A percentile compares a stretch with the other conserved stretches of the same genome.
Conservation (phyloP, 805 yeast species). For the Candida michaelii region DNA sequence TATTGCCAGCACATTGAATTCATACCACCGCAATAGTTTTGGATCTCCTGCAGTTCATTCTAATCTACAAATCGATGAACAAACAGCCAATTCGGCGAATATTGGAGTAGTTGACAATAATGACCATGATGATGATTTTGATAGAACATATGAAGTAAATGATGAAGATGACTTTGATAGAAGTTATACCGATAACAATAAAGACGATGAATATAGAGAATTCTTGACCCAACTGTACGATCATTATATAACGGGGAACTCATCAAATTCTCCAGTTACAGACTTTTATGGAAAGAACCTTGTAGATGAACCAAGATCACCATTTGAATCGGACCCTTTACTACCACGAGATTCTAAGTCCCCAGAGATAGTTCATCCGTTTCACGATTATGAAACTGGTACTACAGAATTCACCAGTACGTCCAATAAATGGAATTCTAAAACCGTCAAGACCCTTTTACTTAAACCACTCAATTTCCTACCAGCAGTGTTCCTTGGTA, state of each 20-base stretch:
- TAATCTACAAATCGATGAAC: constrained; percentile 52
- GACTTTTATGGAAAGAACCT: no score
- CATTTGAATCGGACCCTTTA: constrained; percentile 3
- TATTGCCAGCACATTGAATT: constrained; percentile 17
- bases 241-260: background rate
- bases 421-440: background rate
- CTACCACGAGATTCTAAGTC: background rate
- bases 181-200: background rate
- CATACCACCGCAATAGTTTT: constrained; percentile 27
- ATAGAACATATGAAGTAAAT: background rate
- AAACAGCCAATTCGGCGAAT: constrained; percentile 55
- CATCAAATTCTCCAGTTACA: no score
- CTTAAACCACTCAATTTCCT: constrained; percentile 46
- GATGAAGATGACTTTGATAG: background rate
- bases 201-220: background rate
- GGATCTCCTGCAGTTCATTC: constrained; percentile 48
- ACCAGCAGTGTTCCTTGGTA: constrained; percentile 86
- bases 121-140: background rate
- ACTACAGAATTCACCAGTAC: background rate
- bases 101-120: constrained; percentile 49
- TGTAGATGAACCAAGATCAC: background rate
- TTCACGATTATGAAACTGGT: constrained; percentile 9
- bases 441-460: constrained; percentile 13
- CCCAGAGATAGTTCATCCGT: background rate
- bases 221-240: constrained; percentile 1